Conservation (phyloP, 805 yeast genomes). For the Priceomyces carsonii region DNA sequence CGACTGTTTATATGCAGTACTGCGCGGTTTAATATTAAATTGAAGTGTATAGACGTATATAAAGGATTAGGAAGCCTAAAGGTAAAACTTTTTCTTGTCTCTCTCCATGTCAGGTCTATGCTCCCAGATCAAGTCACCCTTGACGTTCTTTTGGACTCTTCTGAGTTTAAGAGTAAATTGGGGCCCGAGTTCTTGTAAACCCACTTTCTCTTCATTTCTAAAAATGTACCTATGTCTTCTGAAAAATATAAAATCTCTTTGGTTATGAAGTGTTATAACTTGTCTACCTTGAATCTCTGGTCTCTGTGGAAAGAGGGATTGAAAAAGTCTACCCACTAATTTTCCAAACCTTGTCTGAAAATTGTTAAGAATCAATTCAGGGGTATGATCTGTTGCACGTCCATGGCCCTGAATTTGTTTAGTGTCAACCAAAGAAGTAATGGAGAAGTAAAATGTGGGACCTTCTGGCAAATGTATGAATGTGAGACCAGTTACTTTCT, state of each 20-base stretch:
- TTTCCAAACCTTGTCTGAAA: conserved; percentile 91
- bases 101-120: conserved; percentile 95
- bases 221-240: conserved; percentile 93
- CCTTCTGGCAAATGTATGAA: conserved; percentile 94
- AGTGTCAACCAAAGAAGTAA: conserved; percentile 74
- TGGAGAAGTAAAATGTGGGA: conserved; percentile 89
- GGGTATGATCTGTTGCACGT: conserved; percentile 83
- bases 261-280: conserved; percentile 93
- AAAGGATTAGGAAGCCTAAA: conserved; percentile 39
- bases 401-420: conserved; percentile 86
- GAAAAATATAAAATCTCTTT: conserved; percentile 92
- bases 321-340: conserved; percentile 90
- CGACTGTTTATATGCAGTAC: conserved; percentile 3
- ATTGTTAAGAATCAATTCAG: conserved; percentile 89
- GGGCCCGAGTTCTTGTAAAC: conserved; percentile 94
- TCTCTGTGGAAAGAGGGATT: conserved; percentile 84
- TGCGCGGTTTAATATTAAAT: conserved; percentile 6
- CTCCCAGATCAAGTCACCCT: conserved; percentile 95
- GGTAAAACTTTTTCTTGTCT: conserved; percentile 88
- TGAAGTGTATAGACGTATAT: conserved; percentile 9
- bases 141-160: conserved; percentile 87
- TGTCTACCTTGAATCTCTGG: conserved; percentile 97
- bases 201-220: conserved; percentile 87
- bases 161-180: conserved; percentile 89
- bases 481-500: conserved; percentile 86